Evolutionary conservation across 257 asterid species (phyloP), one percentile per base, ranked within the genome.

Genomic region (Forsythia viridissima): DNA sequence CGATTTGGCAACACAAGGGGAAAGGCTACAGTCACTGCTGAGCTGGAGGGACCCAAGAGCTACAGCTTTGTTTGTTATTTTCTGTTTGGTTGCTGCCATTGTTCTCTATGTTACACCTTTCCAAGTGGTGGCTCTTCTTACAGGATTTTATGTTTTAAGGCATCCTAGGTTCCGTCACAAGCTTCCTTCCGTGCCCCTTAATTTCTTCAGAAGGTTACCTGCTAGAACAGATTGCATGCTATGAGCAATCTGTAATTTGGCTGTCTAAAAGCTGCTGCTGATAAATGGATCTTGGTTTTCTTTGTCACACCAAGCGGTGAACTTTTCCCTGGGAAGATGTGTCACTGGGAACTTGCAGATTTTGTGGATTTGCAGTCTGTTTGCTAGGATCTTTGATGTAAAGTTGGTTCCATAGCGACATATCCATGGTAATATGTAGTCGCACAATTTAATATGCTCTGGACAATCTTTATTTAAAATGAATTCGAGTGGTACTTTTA

Each of bases 1-100:
- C 0, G 91, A 87, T 76, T 76, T 87, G 85, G 91, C 91, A 20
- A 85, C 91, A 30, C 91, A 87, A 81, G 91, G 91, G 37, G 91
- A 87, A 59, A 79, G 91, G 81, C 78, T 85, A 20, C 91, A 82
- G 52, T 83, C 89, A 4, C 70, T 87, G 85, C 76, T 87, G 79
- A 87, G 91, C 82, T 87, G 91, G 91, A 81, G 91, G 81, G 91
- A 87, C 79, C 91, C 91, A 10, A 85, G 91, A 57, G 91, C 91
- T 3, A 85, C 91, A 21, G 82, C 89, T 4, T 70, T 87, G 42
- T 87, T 85, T 10, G 85, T 87, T 57, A 85, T 87, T 11, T 83
- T 87, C 78, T 85, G 87, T 65, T 79, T 85, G 63, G 61, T 69
- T 67, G 86, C 86, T 44, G 89, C 91, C 0, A 61, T 87, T 44